A percentile compares a stretch with the other conserved stretches of the same genome.
Conservation (phyloP, 2,329 filamentous ascomycete genomes). For the Aspergillus transmontanensis region DNA sequence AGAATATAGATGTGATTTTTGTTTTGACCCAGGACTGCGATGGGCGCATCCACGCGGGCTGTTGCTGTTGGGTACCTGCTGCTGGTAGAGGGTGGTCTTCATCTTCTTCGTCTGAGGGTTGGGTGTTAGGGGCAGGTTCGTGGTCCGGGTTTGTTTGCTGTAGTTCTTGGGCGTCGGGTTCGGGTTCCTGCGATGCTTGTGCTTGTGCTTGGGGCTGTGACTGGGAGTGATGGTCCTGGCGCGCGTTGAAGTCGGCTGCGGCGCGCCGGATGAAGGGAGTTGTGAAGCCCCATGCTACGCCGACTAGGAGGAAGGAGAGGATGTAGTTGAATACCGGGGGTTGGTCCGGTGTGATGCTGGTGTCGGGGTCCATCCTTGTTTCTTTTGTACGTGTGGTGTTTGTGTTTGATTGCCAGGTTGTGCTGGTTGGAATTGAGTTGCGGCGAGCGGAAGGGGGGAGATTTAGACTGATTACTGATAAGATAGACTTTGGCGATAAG, state of each 20-base stretch:
- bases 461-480: neutral
- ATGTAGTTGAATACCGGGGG: constrained; percentile 72
- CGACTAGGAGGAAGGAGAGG: constrained; percentile 85
- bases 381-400: neutral
- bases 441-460: neutral
- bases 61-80: neutral
- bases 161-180: constrained; percentile 6
- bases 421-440: neutral
- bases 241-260: constrained; percentile 72
- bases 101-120: neutral
- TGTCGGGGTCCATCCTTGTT: constrained; percentile 36
- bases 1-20: constrained; percentile 67
- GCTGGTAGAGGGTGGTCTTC: constrained; percentile 6
- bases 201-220: constrained; percentile 1
- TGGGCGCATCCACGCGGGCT: constrained; percentile 22
- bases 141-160: neutral
- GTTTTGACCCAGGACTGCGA: constrained; percentile 55
- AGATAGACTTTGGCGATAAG: neutral
- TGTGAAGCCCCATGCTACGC: constrained; percentile 89
- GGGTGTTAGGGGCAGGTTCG: neutral
- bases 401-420: neutral
- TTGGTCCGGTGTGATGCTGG: constrained; percentile 24
- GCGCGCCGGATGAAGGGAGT: constrained; percentile 90
- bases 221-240: constrained; percentile 39
- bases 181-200: neutral